These are phyloP conservation scores for Ceratocystis lukuohia DNA, from an alignment of 2,329 filamentous ascomycete species.

Conservation along the genomic window DNA sequence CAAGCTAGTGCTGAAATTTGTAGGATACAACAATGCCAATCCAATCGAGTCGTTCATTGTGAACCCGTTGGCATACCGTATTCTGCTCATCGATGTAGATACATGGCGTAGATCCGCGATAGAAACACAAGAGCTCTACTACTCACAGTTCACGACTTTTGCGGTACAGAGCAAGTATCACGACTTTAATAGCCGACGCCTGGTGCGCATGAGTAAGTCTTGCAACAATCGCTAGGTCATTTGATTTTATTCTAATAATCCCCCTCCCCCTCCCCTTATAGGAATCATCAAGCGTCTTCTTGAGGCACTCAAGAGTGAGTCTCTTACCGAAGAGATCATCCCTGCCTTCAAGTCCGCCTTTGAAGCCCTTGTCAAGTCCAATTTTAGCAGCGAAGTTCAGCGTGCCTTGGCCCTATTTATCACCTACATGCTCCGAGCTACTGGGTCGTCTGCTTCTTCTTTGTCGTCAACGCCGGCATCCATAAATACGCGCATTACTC, in stretches of 20 bases:
- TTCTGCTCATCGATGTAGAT: slow-evolving; percentile 83
- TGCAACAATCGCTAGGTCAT: not conserved
- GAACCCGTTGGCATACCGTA: slow-evolving; percentile 86
- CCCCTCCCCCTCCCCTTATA: slow-evolving; percentile 27
- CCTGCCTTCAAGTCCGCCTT: slow-evolving; percentile 68
- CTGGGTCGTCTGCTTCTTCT: slow-evolving; percentile 33
- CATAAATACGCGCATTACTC: not conserved
- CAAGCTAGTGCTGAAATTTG: slow-evolving; percentile 65
- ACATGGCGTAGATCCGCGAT: slow-evolving; percentile 73
- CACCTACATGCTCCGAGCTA: slow-evolving; percentile 71
- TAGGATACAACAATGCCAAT: slow-evolving; percentile 70
- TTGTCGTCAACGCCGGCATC: slow-evolving; percentile 30
- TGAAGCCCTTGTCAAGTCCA: slow-evolving; percentile 63
- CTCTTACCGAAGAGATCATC: slow-evolving; percentile 57
- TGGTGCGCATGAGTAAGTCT: slow-evolving; percentile 75
- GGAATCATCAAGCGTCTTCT: slow-evolving; percentile 81
- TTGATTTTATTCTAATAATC: not conserved
- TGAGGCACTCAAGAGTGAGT: slow-evolving; percentile 79
- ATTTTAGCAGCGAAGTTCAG: slow-evolving; percentile 71
- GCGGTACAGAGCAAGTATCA: slow-evolving; percentile 81
- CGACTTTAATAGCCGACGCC: slow-evolving; percentile 76
- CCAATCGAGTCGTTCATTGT: slow-evolving; percentile 85
- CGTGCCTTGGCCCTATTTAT: slow-evolving; percentile 82
- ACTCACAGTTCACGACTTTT: slow-evolving; percentile 81
- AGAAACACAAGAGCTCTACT: slow-evolving; percentile 76